Conservation (phyloP, 257 asterid species). For the Solanum gandarillasii region DNA sequence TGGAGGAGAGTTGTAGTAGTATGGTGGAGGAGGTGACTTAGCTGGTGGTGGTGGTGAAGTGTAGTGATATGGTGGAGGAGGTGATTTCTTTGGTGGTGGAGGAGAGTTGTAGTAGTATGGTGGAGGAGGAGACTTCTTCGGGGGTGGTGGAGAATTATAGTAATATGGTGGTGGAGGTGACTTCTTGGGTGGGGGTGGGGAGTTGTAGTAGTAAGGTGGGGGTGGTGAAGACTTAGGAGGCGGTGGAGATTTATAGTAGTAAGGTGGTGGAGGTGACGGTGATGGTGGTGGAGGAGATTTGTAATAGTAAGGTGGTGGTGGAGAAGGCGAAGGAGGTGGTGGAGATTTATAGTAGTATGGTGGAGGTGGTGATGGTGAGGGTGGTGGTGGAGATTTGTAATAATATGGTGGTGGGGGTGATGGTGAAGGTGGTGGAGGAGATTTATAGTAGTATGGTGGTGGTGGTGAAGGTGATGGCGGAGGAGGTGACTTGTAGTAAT, state of each 20-base stretch:
- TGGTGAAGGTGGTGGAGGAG: neutral
- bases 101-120: conserved; percentile 3
- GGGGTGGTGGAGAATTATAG: neutral
- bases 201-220: neutral
- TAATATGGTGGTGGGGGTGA: neutral
- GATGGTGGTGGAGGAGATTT: neutral
- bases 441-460: neutral
- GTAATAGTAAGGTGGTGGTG: neutral
- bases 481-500: neutral
- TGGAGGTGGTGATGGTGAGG: neutral
- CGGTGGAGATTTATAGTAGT: neutral
- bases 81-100: neutral
- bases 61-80: neutral
- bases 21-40: neutral
- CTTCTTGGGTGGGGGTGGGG: neutral
- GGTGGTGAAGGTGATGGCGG: neutral
- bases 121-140: neutral
- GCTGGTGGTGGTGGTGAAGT: neutral
- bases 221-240: neutral
- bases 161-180: neutral
- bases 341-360: neutral
- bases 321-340: neutral
- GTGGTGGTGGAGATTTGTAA: neutral
- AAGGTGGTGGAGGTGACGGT: neutral
- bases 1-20: neutral